Evolutionary conservation across 805 yeast genomes (phyloP), one percentile per base, ranked within the genome.

Genomic region (Suhomyces sp.): DNA sequence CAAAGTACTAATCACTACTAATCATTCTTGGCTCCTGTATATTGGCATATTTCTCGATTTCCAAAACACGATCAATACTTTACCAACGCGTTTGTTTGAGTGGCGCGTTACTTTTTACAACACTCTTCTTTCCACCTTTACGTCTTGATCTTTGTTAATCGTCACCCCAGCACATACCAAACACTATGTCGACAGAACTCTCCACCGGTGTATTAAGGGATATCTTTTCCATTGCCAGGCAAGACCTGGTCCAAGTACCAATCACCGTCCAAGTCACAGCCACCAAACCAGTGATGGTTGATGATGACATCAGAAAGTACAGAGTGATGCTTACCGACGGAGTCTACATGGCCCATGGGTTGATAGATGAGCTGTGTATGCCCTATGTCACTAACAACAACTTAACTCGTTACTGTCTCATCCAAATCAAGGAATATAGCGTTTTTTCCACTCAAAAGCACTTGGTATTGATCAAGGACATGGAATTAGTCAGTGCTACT

Each of bases 381-480:
- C 70, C 53, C 55, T 72, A 54, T 48, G 65, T 44, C 35, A 63
- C 56, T 31, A 49, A 54, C 33, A 58, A 68, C 35, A 75, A 74
- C 2, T 60, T 79, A 37, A 63, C 72, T 37, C 72, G 72, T 44
- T 56, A 58, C 31, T 61, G 70, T 25, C 58, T 74, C 25, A 55
- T 76, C 30, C 55, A 62, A 22, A 48, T 76, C 22, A 56, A 59
- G 24, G 62, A 61, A 22, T 75, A 65, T 42, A 64, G 65, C 25
- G 54, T 67, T 19, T 74, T 75, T 54, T 69, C 72, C 25, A 66
- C 71, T 25, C 67, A 63, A 52, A 76, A 74, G 47, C 70, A 69
- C 38, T 72, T 75, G 25, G 49, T 74, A 39, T 56, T 74, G 35
- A 63, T 76, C 33, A 70, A 72, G 35, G 72, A 70, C 37, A 60